These are phyloP conservation scores for Sporothrix schenckii DNA, from an alignment of 2,329 filamentous ascomycete genomes.

Conservation along the genomic window DNA sequence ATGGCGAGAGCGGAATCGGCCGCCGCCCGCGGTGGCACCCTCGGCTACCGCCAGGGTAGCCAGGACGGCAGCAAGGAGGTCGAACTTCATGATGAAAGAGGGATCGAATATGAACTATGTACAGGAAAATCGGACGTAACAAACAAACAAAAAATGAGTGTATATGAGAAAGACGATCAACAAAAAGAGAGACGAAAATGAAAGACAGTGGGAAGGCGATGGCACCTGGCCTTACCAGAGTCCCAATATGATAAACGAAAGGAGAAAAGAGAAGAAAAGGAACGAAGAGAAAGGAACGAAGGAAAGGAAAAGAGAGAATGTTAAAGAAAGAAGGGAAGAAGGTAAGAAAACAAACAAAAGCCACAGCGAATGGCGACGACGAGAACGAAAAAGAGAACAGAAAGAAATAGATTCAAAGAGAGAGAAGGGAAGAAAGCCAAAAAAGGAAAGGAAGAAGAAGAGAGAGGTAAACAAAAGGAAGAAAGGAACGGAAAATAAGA, in stretches of 20 bases:
- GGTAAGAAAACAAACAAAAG: conserved; percentile 7
- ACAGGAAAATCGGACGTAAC: background rate
- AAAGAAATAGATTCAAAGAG: background rate
- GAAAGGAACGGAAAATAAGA: background rate
- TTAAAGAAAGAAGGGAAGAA: background rate
- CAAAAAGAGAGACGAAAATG: conserved; percentile 15
- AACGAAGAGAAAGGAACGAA: background rate
- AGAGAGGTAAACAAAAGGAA: background rate
- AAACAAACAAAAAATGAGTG: background rate
- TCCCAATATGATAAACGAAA: conserved; percentile 5
- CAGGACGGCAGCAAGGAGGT: conserved; percentile 36
- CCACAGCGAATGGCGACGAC: background rate
- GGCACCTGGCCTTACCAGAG: conserved; percentile 27
- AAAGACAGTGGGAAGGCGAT: conserved; percentile 23
- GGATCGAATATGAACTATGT: background rate
- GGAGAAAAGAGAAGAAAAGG: background rate
- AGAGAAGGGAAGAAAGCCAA: background rate
- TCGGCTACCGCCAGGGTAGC: conserved; percentile 42
- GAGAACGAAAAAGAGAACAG: background rate
- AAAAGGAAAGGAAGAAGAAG: background rate
- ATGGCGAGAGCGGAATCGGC: conserved; percentile 33
- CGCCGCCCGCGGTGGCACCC: conserved; percentile 36
- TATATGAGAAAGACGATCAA: background rate
- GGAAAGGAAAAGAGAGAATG: conserved; percentile 3
- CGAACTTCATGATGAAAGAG: conserved; percentile 37